Percentiles rank a stretch among this genome's conserved stretches.
phyloP scores from a whole-genome alignment of 1,284 basidiomycete species.

The Ustilago nuda region DNA sequence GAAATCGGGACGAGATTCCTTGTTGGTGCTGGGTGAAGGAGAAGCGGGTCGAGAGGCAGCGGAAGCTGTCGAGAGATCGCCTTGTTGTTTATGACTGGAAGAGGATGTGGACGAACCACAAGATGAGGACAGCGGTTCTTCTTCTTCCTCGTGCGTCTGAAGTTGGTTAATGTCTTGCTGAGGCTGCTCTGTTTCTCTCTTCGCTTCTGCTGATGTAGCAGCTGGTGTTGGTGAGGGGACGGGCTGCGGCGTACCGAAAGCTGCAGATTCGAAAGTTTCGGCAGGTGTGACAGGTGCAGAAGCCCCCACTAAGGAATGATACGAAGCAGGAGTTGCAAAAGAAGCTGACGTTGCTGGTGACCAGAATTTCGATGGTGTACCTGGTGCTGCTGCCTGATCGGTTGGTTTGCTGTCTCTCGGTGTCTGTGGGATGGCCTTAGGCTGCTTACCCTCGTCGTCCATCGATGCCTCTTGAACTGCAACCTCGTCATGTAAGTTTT shows the following conservation, averaged over 20 bases:
- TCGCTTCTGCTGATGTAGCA: background rate
- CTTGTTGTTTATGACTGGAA: slow-evolving; percentile 25
- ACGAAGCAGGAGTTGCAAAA: slow-evolving; percentile 14
- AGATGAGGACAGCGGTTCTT: slow-evolving; percentile 1
- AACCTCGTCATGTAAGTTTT: too few species aligned
- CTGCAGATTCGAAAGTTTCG: slow-evolving; percentile 6
- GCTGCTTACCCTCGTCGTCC: too few species aligned
- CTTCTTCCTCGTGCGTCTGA: slow-evolving; percentile 3
- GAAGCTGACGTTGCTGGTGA: slow-evolving; percentile 29
- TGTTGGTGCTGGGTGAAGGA: background rate
- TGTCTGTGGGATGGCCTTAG: slow-evolving; percentile 5
- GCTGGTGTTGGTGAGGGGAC: slow-evolving; percentile 6
- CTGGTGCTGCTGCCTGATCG: background rate
- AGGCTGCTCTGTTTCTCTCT: too few species aligned
- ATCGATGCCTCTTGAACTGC: too few species aligned
- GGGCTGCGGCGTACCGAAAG: slow-evolving; percentile 32
- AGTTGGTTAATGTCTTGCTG: background rate
- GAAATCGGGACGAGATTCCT: background rate
- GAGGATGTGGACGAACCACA: slow-evolving; percentile 20
- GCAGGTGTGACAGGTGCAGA: slow-evolving; percentile 4
- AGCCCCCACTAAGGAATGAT: background rate
- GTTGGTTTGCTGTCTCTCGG: slow-evolving; percentile 4
- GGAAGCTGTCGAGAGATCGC: slow-evolving; percentile 21
- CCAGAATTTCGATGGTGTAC: slow-evolving; percentile 16
- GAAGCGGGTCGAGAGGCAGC: background rate